These are phyloP conservation scores for Tilletia caries DNA, from an alignment of 1,284 basidiomycete genomes.

Conservation along the genomic window DNA sequence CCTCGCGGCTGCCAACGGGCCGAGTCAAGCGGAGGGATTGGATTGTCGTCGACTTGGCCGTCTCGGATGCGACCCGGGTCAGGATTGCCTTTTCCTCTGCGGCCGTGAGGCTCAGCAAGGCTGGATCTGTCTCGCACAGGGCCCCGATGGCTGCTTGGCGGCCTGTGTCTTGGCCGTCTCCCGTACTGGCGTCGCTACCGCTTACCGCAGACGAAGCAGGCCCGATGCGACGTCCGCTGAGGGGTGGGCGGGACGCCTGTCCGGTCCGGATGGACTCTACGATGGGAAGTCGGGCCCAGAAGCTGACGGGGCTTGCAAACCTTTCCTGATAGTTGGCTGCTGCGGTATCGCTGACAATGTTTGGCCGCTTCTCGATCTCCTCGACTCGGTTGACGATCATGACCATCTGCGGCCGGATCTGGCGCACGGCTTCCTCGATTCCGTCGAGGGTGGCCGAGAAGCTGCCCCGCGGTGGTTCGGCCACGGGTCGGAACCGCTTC, in stretches of 20 bases:
- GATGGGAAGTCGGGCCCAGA: slow-evolving; percentile 8
- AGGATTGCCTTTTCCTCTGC: slow-evolving; percentile 2
- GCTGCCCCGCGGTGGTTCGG: background rate
- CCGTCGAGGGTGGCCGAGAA: slow-evolving; percentile 8
- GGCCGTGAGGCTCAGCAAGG: background rate
- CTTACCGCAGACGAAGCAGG: background rate
- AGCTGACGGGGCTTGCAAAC: slow-evolving; percentile 10
- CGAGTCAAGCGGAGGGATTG: background rate
- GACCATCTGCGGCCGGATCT: slow-evolving; percentile 11
- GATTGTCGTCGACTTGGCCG: background rate
- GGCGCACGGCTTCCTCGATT: background rate
- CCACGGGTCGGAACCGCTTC: slow-evolving; percentile 5
- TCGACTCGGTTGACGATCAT: slow-evolving; percentile 13
- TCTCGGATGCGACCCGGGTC: background rate
- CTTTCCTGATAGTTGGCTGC: background rate
- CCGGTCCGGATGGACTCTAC: background rate
- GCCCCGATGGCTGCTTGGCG: background rate
- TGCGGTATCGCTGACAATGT: background rate
- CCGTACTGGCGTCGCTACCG: background rate
- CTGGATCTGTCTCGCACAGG: slow-evolving; percentile 9
- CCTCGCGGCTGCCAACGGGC: slow-evolving; percentile 1
- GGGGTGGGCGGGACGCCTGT: background rate
- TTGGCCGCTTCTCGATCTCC: background rate
- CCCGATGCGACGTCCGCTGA: slow-evolving; percentile 5
- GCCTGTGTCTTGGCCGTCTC: background rate